Evolutionary conservation across 805 yeast genomes (phyloP), one percentile per base, ranked within the genome.

Genomic region (Candida namnaoensis): DNA sequence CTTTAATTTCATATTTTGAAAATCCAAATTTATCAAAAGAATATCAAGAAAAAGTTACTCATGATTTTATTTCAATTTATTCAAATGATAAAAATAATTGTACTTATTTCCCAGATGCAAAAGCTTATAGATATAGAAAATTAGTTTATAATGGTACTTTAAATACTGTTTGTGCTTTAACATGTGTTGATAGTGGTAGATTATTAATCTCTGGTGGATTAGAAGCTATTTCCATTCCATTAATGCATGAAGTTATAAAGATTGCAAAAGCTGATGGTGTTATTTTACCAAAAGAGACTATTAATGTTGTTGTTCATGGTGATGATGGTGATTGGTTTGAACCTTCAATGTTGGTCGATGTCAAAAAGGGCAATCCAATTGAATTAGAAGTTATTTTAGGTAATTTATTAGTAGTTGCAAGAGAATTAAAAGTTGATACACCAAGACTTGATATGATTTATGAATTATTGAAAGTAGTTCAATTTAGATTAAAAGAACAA

Each of bases 311-410:
- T 60, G 54, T 74, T 23, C 75, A 76, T 47, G 65, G 76, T 15
- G 78, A 78, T 48, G 78, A 67, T 42, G 71, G 72, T 12, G 57
- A 62, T 14, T 68, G 68, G 55, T 81, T 72, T 57, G 67, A 66
- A 44, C 88, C 88, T 1, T 80, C 87, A 4, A 81, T 81, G 88
- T 66, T 76, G 46, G 80, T 81, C 5, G 88, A 82, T 51, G 66
- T 65, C 25, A 66, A 72, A 36, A 77, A 79, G 40, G 72, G 75
- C 35, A 78, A 81, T 51, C 73, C 78, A 36, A 73, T 82, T 61
- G 91, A 84, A 59, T 58, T 80, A 35, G 86, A 82, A 53, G 78
- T 73, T 27, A 78, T 83, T 44, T 61, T 84, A 30, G 88, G 88
- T n/a, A 82, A 81, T 50, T 69, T 83, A 3, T 51, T 81, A 37